Evolutionary conservation across 345 rosid species (phyloP).

Genomic region (Populus deltoides): DNA sequence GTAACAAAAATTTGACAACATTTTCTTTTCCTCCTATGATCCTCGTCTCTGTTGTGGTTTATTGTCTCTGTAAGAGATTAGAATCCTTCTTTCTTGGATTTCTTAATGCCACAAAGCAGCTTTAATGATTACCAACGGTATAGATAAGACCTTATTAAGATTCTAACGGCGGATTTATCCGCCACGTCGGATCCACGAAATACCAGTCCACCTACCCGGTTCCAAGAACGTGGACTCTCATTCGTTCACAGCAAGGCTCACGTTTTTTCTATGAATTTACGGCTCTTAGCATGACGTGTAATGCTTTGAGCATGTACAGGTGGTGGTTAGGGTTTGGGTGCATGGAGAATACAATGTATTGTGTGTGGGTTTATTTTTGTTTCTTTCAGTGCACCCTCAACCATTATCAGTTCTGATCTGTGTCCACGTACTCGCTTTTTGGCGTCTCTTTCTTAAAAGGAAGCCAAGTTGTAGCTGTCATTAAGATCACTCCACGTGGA

Average conservation of each 20-base stretch:
- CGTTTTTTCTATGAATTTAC: neutral
- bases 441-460: neutral
- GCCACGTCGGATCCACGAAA: constrained; percentile 44
- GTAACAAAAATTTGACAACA: constrained; percentile 38
- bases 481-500: neutral
- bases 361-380: neutral
- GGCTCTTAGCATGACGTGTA: neutral
- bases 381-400: neutral
- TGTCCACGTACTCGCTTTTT: constrained; percentile 31
- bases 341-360: neutral
- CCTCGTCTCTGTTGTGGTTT: neutral
- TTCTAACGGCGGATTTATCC: constrained; percentile 9
- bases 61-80: neutral
- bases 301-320: neutral
- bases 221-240: neutral
- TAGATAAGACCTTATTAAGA: too few relatives aligned
- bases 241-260: neutral
- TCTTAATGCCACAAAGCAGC: neutral
- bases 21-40: neutral
- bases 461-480: neutral
- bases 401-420: constrained; percentile 7
- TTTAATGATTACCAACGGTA: neutral
- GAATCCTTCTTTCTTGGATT: neutral
- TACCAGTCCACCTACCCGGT: neutral
- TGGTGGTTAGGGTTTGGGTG: neutral